Base-by-base conservation (phyloP, 805 yeast genomes). In the Brettanomyces naardenensis region DNA sequence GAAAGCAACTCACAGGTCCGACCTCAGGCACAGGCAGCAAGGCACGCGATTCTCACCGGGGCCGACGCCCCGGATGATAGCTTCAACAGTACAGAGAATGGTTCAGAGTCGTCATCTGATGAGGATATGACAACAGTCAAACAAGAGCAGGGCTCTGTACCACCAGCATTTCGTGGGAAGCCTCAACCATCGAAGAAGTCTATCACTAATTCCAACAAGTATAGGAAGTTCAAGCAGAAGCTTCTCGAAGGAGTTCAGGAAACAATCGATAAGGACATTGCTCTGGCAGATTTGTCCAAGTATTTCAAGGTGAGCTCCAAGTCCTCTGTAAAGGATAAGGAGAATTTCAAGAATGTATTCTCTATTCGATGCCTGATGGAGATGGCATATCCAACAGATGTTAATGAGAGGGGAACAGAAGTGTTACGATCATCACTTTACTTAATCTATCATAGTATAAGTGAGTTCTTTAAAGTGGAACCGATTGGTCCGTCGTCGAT, bases 401-500 rank as follows among this genome's bases (percentile, higher is more conserved):
- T 28, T n/a, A 35, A 41, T 28, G 45, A 42, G 22, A 29, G 39
- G 18, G 45, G 44, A 18, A 40, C 49, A 13, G 40, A 46, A 33
- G 43, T 39, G 21, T 36, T 41, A 19, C 35, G 56, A 18, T 45
- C 50, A 6, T 39, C 49, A 4, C 34, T 52, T 26, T 53, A 51
- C 37, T 41, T 52, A 28, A 40, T 47, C 20, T 53, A 53, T 28
- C 49, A 46, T 21, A 38, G 40, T 19, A 17, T 52, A 4, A 47
- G 53, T 38, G 53, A 49, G 13, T 35, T 49, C 9, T 38, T 43
- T 17, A 48, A 49, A 14, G 55, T 52, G 4, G 54, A 75, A 42
- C 73, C 94, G 1, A 61, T 80, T 44, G 73, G 80, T 22, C 87
- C 86, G 10, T 87, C 90, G 1, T 73, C 80, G 2, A 69, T 84